Evolutionary conservation across 2,329 filamentous ascomycete genomes (phyloP).

Genomic region (Talaromyces rugulosus): DNA sequence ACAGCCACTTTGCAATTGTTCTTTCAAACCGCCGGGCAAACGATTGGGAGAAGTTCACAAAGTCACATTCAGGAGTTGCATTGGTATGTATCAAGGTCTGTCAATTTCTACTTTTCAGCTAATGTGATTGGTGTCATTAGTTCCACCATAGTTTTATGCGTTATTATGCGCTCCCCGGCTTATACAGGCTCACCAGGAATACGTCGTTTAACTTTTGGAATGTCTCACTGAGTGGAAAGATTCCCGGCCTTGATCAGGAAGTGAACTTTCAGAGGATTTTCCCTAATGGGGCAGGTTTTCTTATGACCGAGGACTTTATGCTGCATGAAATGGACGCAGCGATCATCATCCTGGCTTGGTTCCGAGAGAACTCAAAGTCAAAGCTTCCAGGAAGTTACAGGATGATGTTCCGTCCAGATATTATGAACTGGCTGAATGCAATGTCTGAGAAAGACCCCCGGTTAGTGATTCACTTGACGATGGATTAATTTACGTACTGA

Average conservation of each 20-base stretch:
- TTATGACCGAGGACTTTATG: slow-evolving; percentile 40
- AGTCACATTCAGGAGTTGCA: slow-evolving; percentile 26
- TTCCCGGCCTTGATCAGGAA: slow-evolving; percentile 20
- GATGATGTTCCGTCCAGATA: slow-evolving; percentile 34
- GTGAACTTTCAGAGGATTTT: slow-evolving; percentile 34
- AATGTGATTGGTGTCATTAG: slow-evolving; percentile 13
- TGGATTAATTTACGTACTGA: not conserved
- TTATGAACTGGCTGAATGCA: slow-evolving; percentile 30
- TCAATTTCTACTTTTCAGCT: not conserved
- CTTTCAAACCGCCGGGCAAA: slow-evolving; percentile 26
- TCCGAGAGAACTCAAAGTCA: slow-evolving; percentile 18
- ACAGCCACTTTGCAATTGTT: slow-evolving; percentile 21
- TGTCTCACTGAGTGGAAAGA: slow-evolving; percentile 24
- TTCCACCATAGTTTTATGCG: slow-evolving; percentile 34
- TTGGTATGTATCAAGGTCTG: slow-evolving; percentile 27
- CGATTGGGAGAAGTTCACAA: slow-evolving; percentile 34
- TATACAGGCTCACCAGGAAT: slow-evolving; percentile 19
- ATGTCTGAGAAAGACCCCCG: slow-evolving; percentile 17
- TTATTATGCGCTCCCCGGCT: slow-evolving; percentile 25
- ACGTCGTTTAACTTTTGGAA: slow-evolving; percentile 31
- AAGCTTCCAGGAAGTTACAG: slow-evolving; percentile 31
- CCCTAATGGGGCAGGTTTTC: slow-evolving; percentile 31
- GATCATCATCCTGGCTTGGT: slow-evolving; percentile 34
- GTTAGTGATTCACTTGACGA: not conserved
- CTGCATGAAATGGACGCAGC: slow-evolving; percentile 25